Evolutionary conservation across 345 rosid species (phyloP), one percentile per base, ranked within the genome.

Genomic region (Eucalyptus curtisii): DNA sequence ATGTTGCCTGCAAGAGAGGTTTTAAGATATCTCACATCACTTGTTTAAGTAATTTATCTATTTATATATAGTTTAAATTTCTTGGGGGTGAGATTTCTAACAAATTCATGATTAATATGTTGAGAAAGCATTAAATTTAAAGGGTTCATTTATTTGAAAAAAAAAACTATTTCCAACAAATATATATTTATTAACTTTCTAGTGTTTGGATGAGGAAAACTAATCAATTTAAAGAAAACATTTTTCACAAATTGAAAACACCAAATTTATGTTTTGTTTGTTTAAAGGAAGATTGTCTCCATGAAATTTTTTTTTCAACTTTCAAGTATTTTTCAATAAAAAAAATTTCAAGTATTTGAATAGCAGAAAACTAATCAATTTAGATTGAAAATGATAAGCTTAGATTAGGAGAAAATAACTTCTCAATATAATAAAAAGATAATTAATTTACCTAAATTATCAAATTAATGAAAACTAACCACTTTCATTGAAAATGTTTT

Each of bases 131-230:
- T 64, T 64, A 16, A 14, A n/a, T 64, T 19, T 2, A n/a, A 61
- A 61, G 33, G 33, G 8, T 61, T 13, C 33, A 16, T 14, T 64
- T 16, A 16, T n/a, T 64, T 64, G 10, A 64, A 59, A 31, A 15
- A 13, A 6, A 64, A n/a, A 64, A 4, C 10, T 14, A 7, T 64
- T n/a, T 64, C 4, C 0, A 0, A 30, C 10, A 64, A 4, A 0
- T 31, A 33, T 2, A 31, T n/a, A 0, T n/a, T n/a, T n/a, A n/a
- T n/a, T n/a, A 31, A n/a, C 20, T 64, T 64, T 64, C 20, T 64
- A 15, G 19, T n/a, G 10, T n/a, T n/a, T n/a, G 76, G 6, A 14
- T 4, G 10, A n/a, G 3, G 5, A n/a, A 64, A 64, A n/a, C 20
- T 64, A n/a, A 15, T n/a, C 40, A 16, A 64, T n/a, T n/a, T 30